A percentile compares a stretch with the other conserved stretches of the same genome.
Conservation (phyloP, 257 asterid species). For the Cruciata laevipes region DNA sequence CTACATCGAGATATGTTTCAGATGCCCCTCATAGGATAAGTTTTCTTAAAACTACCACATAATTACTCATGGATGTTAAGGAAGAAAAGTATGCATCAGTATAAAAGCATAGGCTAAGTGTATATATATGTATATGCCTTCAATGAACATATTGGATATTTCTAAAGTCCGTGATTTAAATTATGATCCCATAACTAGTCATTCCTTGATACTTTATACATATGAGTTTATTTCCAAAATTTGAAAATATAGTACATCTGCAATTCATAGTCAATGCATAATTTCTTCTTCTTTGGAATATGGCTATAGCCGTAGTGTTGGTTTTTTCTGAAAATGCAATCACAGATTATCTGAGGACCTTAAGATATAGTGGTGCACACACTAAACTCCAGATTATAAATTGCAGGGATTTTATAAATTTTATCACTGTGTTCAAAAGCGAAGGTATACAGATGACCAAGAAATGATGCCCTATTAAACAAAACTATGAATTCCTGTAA, state of each 20-base stretch:
- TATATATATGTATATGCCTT: not conserved
- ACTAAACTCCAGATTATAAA: not conserved
- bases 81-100: not conserved
- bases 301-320: not conserved
- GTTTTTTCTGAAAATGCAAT: not conserved
- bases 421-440: not conserved
- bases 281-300: not conserved
- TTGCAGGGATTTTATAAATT: not conserved
- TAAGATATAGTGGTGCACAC: not conserved
- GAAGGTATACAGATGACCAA: conserved; percentile 6
- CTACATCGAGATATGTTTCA: not conserved
- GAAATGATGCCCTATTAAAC: conserved; percentile 1
- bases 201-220: not conserved
- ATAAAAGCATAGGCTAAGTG: not conserved
- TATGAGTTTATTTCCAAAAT: not conserved
- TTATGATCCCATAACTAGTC: not conserved
- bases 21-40: not conserved
- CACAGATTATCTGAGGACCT: not conserved
- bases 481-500: not conserved
- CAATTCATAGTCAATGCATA: not conserved
- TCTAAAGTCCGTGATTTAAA: not conserved
- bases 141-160: not conserved
- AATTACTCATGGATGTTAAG: not conserved
- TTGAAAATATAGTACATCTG: not conserved
- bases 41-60: not conserved